A percentile compares a stretch with the other conserved stretches of the same genome.
Conservation (phyloP, 352 stramenopile species). For the Lagenidium sp. region DNA sequence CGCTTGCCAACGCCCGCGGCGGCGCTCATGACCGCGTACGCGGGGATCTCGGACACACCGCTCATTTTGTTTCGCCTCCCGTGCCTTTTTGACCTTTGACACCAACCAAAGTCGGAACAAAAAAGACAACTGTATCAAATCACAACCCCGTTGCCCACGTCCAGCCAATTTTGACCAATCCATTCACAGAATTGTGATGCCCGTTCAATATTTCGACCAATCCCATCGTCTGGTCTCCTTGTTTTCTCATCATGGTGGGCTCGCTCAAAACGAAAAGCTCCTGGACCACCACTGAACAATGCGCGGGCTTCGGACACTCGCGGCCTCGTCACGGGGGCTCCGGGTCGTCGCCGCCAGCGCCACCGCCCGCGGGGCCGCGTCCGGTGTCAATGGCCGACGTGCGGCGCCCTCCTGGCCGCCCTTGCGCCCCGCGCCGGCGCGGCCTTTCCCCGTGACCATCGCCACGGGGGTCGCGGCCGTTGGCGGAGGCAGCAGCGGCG, state of each 20-base stretch:
- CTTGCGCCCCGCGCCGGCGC: not conserved
- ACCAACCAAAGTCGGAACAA: conserved; percentile 17
- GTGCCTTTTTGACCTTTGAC: not conserved
- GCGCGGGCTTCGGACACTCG: no score
- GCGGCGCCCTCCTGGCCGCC: not conserved
- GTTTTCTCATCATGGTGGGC: conserved; percentile 1
- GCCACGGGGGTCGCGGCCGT: not conserved
- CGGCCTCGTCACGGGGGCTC: conserved; percentile 4
- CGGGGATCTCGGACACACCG: conserved; percentile 19
- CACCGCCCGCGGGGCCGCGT: not conserved
- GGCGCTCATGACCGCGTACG: conserved; percentile 20
- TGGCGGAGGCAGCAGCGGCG: no score
- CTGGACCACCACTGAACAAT: no score
- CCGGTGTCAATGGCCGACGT: no score
- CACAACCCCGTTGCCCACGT: no score
- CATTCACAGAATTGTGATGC: no score
- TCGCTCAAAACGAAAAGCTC: conserved; percentile 4
- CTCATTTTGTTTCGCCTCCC: conserved; percentile 6
- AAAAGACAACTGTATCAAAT: no score
- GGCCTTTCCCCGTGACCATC: not conserved
- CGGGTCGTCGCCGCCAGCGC: conserved; percentile 1
- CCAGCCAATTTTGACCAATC: conserved; percentile 28
- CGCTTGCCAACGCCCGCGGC: conserved; percentile 14
- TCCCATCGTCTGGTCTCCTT: conserved; percentile 6
- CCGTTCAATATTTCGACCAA: no score